These are phyloP conservation scores for Cucumis hystrix DNA, from an alignment of 306 rosid genomes.

Conservation along the genomic window DNA sequence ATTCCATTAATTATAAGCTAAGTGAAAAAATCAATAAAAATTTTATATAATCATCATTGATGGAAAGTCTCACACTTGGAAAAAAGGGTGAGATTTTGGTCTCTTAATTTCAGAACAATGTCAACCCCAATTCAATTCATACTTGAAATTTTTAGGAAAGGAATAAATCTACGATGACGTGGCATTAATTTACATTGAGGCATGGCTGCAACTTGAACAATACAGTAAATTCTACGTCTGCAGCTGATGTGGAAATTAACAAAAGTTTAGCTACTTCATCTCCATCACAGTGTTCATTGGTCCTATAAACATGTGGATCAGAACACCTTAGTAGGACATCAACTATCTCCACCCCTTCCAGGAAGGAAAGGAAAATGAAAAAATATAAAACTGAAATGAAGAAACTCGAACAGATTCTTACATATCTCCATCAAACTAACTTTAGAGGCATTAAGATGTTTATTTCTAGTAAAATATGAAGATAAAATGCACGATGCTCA, in stretches of 20 bases:
- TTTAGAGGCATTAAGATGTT: background rate
- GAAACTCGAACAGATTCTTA: constrained; percentile 7
- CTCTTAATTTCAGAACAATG: background rate
- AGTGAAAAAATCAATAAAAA: background rate
- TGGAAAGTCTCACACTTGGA: background rate
- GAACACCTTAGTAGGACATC: background rate
- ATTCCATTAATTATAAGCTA: background rate
- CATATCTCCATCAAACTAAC: constrained; percentile 5
- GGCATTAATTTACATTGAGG: background rate
- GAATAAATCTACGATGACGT: background rate
- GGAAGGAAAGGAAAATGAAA: background rate
- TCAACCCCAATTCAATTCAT: background rate
- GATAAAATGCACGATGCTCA: constrained; percentile 4
- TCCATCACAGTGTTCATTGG: constrained; percentile 22
- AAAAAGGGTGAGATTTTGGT: background rate
- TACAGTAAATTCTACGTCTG: background rate
- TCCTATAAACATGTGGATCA: constrained; percentile 51
- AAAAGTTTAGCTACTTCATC: constrained; percentile 36
- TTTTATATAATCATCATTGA: background rate
- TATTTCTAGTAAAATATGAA: background rate
- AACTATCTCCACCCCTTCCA: constrained; percentile 1
- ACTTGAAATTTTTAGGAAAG: background rate
- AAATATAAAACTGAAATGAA: background rate
- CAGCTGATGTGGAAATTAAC: constrained; percentile 47
- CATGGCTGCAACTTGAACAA: background rate